Evolutionary conservation across 768 basidiomycete species (phyloP).

Genomic region (Trametes gibbosa): DNA sequence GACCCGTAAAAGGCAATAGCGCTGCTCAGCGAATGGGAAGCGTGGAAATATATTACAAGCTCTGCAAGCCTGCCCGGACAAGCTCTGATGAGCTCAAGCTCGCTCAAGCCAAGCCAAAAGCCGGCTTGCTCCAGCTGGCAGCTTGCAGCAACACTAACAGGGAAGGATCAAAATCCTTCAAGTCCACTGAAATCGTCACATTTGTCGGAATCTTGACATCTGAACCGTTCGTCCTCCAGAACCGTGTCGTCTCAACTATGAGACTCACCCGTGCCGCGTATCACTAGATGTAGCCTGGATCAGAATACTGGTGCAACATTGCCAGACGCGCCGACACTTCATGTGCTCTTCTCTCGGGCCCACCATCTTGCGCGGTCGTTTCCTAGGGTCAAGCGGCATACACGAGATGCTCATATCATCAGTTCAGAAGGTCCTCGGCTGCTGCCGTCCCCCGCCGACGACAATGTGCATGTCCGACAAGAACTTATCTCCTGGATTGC

Average conservation of each 20-base stretch:
- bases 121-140: too few relatives aligned
- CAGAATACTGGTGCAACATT: conserved; percentile 33
- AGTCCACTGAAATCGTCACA: conserved; percentile 58
- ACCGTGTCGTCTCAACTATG: too few relatives aligned
- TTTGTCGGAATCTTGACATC: conserved; percentile 73
- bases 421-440: background rate
- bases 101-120: too few relatives aligned
- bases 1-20: too few relatives aligned
- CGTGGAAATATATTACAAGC: too few relatives aligned
- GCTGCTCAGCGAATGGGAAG: too few relatives aligned
- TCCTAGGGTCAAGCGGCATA: conserved; percentile 26
- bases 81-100: too few relatives aligned
- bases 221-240: too few relatives aligned
- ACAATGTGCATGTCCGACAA: conserved; percentile 37
- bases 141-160: too few relatives aligned
- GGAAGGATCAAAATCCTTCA: conserved; percentile 42
- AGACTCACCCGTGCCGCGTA: conserved; percentile 14
- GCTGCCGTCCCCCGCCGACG: background rate
- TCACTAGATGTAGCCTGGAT: conserved; percentile 31
- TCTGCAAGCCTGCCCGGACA: too few relatives aligned
- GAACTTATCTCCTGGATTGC: conserved; percentile 75
- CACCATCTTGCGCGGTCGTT: conserved; percentile 42
- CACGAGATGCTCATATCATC: background rate
- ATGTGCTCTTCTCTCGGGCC: conserved; percentile 55
- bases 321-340: conserved; percentile 58